Conservation (phyloP, 208 protist genomes). For the Trichomonas vaginalis region DNA sequence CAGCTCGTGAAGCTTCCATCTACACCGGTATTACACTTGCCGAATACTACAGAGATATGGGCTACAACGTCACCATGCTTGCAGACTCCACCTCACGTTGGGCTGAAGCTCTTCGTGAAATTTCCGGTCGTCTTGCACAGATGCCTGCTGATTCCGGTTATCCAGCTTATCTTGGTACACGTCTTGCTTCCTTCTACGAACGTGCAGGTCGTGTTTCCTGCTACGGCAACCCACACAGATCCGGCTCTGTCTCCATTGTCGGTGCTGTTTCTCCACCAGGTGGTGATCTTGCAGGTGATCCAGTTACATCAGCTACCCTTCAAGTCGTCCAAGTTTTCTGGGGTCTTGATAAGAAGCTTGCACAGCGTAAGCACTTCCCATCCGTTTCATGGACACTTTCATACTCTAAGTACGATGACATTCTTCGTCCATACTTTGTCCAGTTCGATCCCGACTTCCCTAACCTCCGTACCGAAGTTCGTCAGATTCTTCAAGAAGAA, state of each 20-base stretch:
- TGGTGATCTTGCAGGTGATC: slow-evolving; percentile 94
- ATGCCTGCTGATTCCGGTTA: slow-evolving; percentile 99
- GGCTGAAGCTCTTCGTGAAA: slow-evolving; percentile 99
- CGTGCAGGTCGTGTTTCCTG: slow-evolving; percentile 43
- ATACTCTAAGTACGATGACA: slow-evolving; percentile 94
- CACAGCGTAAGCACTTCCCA: slow-evolving; percentile 99
- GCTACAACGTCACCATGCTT: slow-evolving; percentile 98
- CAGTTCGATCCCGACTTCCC: slow-evolving; percentile 74
- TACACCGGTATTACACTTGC: slow-evolving; percentile 98
- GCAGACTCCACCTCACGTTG: slow-evolving; percentile 98
- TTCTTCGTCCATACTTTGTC: slow-evolving; percentile 88
- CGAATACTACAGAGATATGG: slow-evolving; percentile 99
- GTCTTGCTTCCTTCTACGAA: slow-evolving; percentile 99
- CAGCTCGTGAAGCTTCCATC: slow-evolving; percentile 98
- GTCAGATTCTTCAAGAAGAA: slow-evolving; percentile 90
- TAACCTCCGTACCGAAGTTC: slow-evolving; percentile 58
- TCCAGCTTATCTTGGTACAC: slow-evolving; percentile 93
- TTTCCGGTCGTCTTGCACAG: slow-evolving; percentile 98
- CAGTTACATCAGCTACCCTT: slow-evolving; percentile 93
- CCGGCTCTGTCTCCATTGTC: slow-evolving; percentile 96
- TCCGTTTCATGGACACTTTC: slow-evolving; percentile 98
- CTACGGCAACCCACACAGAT: slow-evolving; percentile 58
- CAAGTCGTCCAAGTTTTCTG: slow-evolving; percentile 99
- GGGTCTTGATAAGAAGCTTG: slow-evolving; percentile 98
- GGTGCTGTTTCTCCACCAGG: slow-evolving; percentile 92